Conservation (phyloP, 176 grass and related monocot genomes). For the Pontederia crassipes region DNA sequence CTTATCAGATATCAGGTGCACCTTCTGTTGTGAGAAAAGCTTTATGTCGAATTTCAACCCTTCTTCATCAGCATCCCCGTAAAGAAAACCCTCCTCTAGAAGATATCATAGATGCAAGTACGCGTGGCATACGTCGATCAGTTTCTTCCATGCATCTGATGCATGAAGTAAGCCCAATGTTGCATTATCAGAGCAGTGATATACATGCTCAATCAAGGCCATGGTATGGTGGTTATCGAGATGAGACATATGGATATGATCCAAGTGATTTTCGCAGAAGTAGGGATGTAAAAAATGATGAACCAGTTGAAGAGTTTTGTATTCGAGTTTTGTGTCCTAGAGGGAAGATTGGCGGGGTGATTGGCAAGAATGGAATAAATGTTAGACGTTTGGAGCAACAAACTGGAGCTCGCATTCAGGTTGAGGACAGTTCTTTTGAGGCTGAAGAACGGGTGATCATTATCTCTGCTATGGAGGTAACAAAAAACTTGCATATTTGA, state of each 20-base stretch:
- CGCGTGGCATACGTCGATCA: slow-evolving; percentile 38
- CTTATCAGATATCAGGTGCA: slow-evolving; percentile 70
- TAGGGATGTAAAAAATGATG: neutral
- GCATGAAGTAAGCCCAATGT: slow-evolving; percentile 35
- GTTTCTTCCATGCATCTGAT: slow-evolving; percentile 22
- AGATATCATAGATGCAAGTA: slow-evolving; percentile 87
- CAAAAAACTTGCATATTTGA: slow-evolving; percentile 14
- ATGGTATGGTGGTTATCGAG: slow-evolving; percentile 56
- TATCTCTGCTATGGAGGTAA: slow-evolving; percentile 91
- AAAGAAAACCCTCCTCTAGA: slow-evolving; percentile 89
- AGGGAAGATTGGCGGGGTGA: slow-evolving; percentile 78
- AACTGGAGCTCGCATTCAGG: slow-evolving; percentile 71
- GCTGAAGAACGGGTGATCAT: slow-evolving; percentile 69
- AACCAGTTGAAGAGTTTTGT: slow-evolving; percentile 57
- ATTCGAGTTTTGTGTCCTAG: slow-evolving; percentile 65
- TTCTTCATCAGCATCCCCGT: slow-evolving; percentile 75
- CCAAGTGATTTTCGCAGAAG: slow-evolving; percentile 25
- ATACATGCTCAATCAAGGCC: slow-evolving; percentile 34
- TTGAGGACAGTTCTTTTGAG: slow-evolving; percentile 63
- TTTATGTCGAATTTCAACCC: slow-evolving; percentile 75
- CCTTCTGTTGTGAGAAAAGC: slow-evolving; percentile 78
- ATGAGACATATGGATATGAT: slow-evolving; percentile 36
- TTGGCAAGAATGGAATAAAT: slow-evolving; percentile 73
- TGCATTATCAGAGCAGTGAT: slow-evolving; percentile 30
- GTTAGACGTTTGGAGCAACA: slow-evolving; percentile 76